Conservation (phyloP, 2,329 filamentous ascomycete genomes). For the Stenocarpella maydis region DNA sequence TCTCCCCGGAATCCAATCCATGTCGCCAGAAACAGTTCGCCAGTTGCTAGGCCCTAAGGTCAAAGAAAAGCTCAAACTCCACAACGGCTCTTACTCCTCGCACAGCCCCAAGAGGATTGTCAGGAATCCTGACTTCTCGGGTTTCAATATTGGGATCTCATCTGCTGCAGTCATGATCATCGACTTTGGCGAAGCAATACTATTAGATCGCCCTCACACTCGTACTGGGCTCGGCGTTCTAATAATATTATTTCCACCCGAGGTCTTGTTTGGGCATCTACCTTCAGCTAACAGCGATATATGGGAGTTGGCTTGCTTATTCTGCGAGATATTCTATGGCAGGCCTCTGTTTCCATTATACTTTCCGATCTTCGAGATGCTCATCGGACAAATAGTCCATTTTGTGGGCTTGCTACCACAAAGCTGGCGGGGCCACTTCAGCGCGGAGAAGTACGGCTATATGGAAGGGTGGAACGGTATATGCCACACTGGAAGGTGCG, state of each 20-base stretch:
- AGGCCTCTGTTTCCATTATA: constrained; percentile 7
- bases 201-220: constrained; percentile 6
- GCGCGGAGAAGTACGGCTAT: neutral
- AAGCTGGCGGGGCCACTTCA: constrained; percentile 21
- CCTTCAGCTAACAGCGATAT: constrained; percentile 15
- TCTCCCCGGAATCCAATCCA: constrained; percentile 5
- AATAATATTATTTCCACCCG: constrained; percentile 17
- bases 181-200: constrained; percentile 21
- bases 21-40: constrained; percentile 9
- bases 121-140: constrained; percentile 12
- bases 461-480: neutral
- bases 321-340: neutral
- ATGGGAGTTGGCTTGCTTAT: constrained; percentile 17
- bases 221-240: constrained; percentile 20
- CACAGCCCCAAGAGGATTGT: constrained; percentile 14
- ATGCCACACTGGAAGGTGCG: neutral
- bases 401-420: constrained; percentile 5
- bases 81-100: neutral
- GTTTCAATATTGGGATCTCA: neutral
- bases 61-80: constrained; percentile 16
- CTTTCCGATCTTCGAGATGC: constrained; percentile 17
- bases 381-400: constrained; percentile 11
- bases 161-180: constrained; percentile 21
- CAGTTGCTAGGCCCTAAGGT: neutral
- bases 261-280: constrained; percentile 6